Base-by-base conservation (phyloP, 169 alveolate species). In the Plasmodium malariae region DNA sequence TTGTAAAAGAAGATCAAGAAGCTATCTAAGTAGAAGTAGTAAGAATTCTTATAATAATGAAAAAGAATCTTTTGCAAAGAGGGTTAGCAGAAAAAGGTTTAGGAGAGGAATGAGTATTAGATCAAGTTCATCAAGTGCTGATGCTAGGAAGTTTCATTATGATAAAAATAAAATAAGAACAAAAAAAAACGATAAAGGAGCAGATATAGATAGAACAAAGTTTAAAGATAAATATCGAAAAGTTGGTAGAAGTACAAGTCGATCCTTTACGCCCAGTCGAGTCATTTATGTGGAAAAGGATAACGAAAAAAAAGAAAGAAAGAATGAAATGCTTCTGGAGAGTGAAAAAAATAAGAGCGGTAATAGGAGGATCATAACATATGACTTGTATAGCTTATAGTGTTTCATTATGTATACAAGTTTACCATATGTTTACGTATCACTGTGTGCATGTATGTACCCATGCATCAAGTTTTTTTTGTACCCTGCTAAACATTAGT, bases 221-320 rank as follows among this genome's bases (percentile, higher is more conserved):
- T 48, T 40, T 5, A 51, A 45, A 37, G 60, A 59, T 0, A 74
- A 74, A 32, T 59, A 43, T 21, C 17, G 74, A 60, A 37, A 34
- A 9, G 34, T 19, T 2, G 88, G 63, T 2, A 74, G 68, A 74
- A 74, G 88, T 60, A 30, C 36, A 5, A 74, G 71, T 45, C 74
- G 40, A 19, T 74, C 88, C n/a, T 59, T 74, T 17, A 26, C 74
- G 45, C 74, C 88, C 0, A 74, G 65, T 60, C 30, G 88, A 43
- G 65, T 59, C 2, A 60, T 74, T 17, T 74, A 74, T 49, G 74
- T 74, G 48, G 88, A 74, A 60, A 74, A 60, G 24, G 74, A 26
- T 7, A 34, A 57, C 57, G 69, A 72, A 24, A 49, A 30, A 43
- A 74, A 72, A 54, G 37, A 6, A 24, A 72, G 60, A 57, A 72